Evolutionary conservation across 2,329 filamentous ascomycete species (phyloP).

Genomic region (Acrodontium crateriforme): DNA sequence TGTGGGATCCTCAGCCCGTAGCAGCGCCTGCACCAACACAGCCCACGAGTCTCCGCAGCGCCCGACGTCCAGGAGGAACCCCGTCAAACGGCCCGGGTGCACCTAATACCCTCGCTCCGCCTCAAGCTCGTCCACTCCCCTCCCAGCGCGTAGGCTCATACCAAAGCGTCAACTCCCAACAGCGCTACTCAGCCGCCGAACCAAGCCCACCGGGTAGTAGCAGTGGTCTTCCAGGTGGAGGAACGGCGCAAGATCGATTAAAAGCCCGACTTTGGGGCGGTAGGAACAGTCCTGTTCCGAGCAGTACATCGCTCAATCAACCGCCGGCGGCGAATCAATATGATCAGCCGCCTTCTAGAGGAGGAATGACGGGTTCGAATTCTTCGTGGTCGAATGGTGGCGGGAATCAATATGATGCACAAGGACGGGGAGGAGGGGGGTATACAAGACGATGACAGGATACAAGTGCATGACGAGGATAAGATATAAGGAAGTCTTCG

Average conservation of each 20-base stretch:
- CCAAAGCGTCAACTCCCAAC: constrained; percentile 38
- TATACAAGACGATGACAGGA: too few species aligned
- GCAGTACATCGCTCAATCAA: constrained; percentile 2
- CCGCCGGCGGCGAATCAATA: constrained; percentile 4
- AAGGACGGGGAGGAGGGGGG: too few species aligned
- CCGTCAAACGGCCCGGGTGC: constrained; percentile 6
- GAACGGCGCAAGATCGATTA: constrained; percentile 65
- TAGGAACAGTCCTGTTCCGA: constrained; percentile 7
- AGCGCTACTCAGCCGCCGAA: constrained; percentile 25
- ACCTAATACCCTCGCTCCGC: constrained; percentile 25
- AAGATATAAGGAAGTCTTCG: too few species aligned
- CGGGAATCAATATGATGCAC: too few species aligned
- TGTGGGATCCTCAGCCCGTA: constrained; percentile 38
- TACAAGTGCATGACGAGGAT: too few species aligned
- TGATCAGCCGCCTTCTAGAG: constrained; percentile 2
- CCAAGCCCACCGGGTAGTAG: constrained; percentile 25
- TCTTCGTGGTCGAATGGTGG: too few species aligned
- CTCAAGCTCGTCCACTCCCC: constrained; percentile 45
- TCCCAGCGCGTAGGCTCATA: constrained; percentile 64
- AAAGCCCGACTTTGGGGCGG: constrained; percentile 58
- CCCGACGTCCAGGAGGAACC: constrained; percentile 10
- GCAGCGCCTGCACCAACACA: constrained; percentile 25
- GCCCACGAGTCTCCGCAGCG: constrained; percentile 29
- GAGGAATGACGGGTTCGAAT: too few species aligned
- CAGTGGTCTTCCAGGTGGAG: constrained; percentile 28